Conservation (phyloP, 176 grass and related monocot species). For the Musa troglodytarum region DNA sequence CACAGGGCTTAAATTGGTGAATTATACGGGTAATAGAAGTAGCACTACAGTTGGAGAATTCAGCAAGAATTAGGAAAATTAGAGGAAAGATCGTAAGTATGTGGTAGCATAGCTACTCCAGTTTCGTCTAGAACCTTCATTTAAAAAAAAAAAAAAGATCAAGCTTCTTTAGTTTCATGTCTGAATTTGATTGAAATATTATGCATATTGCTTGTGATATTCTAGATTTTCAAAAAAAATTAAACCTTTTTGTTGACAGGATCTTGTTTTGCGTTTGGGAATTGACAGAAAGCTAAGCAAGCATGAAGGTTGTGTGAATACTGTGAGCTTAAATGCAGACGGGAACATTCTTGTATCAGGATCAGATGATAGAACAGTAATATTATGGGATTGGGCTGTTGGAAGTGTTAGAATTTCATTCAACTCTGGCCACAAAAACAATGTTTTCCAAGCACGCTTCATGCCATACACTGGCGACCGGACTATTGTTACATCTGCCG, state of each 20-base stretch:
- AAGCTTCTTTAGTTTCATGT: no score
- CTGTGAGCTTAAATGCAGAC: conserved; percentile 47
- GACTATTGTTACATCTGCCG: conserved; percentile 51
- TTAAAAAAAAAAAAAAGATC: no score
- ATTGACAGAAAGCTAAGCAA: conserved; percentile 41
- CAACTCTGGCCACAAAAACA: conserved; percentile 46
- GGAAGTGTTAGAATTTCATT: conserved; percentile 7
- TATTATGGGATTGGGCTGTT: conserved; percentile 59
- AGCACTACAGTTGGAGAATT: no score
- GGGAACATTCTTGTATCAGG: conserved; percentile 62
- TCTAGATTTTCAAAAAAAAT: no score
- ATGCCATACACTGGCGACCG: conserved; percentile 52
- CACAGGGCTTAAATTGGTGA: no score
- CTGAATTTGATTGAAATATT: no score
- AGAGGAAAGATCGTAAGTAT: no score
- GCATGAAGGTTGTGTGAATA: conserved; percentile 54
- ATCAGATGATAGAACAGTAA: conserved; percentile 39
- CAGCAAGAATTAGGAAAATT: no score
- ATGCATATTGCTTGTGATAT: no score
- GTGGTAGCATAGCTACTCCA: no score
- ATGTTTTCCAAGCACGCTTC: conserved; percentile 65
- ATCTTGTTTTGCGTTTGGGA: conserved; percentile 37
- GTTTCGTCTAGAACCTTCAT: no score
- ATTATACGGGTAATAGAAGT: no score
- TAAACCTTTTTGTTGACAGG: conserved; percentile 23